Conservation (phyloP, 208 protist species). For the Leishmania tarentolae region DNA sequence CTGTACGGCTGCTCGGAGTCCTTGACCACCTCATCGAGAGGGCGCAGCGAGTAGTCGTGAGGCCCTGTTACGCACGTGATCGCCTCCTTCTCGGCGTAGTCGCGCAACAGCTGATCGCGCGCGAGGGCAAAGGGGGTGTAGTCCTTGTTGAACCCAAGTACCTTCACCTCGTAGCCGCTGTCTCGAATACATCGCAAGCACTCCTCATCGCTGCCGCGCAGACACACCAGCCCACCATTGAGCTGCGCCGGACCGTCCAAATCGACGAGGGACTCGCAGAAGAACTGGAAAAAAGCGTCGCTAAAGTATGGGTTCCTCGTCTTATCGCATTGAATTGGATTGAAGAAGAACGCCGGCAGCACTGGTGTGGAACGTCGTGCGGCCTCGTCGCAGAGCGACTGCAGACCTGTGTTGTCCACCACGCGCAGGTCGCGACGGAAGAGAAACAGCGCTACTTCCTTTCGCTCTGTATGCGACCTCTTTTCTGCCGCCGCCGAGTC, state of each 20-base stretch:
- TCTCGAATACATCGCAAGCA: constrained; percentile 47
- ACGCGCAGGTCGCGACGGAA: constrained; percentile 75
- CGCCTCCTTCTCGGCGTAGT: constrained; percentile 36
- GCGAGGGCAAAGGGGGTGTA: constrained; percentile 69
- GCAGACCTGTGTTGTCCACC: constrained; percentile 70
- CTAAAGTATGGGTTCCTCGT: constrained; percentile 73
- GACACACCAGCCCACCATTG: constrained; percentile 54
- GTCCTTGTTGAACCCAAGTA: constrained; percentile 76
- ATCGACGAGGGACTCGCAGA: constrained; percentile 66
- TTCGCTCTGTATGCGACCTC: constrained; percentile 8
- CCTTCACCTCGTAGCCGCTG: constrained; percentile 43
- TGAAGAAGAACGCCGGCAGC: constrained; percentile 81
- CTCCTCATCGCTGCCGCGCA: constrained; percentile 54
- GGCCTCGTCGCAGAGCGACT: constrained; percentile 37
- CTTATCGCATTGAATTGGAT: constrained; percentile 65
- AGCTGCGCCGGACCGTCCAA: constrained; percentile 61
- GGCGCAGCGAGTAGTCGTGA: constrained; percentile 64
- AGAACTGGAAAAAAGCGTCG: constrained; percentile 65
- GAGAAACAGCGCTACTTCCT: constrained; percentile 64
- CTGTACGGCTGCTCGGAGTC: constrained; percentile 52
- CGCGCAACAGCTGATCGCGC: constrained; percentile 48
- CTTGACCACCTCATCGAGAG: constrained; percentile 43
- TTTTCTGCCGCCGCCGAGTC: constrained; percentile 9
- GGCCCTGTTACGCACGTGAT: constrained; percentile 40
- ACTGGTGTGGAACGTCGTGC: constrained; percentile 29